phyloP scores from a whole-genome alignment of 2,329 filamentous ascomycete species.

The Colletotrichum lini region DNA sequence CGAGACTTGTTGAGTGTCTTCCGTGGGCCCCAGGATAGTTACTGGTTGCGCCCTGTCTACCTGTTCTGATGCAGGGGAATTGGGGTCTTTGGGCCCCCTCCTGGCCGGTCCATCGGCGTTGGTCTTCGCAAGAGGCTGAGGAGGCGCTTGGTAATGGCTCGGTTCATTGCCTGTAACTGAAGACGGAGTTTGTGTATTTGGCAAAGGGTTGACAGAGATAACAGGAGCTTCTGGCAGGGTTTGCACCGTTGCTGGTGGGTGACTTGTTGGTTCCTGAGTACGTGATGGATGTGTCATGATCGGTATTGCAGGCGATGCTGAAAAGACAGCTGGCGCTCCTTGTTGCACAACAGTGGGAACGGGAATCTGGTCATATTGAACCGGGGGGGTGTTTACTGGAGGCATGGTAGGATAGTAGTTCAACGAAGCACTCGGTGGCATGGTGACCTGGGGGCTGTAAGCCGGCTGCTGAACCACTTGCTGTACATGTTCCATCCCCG shows the following conservation, averaged over 20 bases:
- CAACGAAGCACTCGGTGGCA: background rate
- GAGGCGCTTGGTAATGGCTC: background rate
- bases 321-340: background rate
- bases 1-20: background rate
- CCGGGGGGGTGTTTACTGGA: background rate
- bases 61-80: too few species aligned
- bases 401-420: background rate
- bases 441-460: background rate
- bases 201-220: background rate
- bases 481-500: background rate
- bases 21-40: background rate
- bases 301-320: background rate
- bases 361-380: background rate
- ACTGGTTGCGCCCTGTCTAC: background rate
- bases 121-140: background rate
- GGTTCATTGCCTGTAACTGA: background rate
- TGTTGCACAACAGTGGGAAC: background rate
- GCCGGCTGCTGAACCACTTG: background rate
- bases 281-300: background rate
- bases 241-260: background rate
- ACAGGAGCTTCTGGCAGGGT: background rate
- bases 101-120: background rate
- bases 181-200: too few species aligned
- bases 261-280: background rate
- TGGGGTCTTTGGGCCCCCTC: background rate